phyloP scores from a whole-genome alignment of 1,284 basidiomycete species.

The Megacollybia platyphylla region DNA sequence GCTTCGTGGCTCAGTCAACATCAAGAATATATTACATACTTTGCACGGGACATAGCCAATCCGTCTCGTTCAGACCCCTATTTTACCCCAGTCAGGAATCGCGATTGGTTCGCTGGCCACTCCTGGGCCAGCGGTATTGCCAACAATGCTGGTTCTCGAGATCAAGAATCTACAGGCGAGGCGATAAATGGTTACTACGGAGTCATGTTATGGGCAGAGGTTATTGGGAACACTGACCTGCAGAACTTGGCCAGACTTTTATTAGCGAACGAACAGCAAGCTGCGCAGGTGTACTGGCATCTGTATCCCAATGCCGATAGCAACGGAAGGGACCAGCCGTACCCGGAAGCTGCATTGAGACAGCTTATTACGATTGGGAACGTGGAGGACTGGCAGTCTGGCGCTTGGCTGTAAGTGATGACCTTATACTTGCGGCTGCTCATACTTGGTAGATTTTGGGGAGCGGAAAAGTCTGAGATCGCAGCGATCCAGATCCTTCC shows the following conservation, averaged over 20 bases:
- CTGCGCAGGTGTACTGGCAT: constrained; percentile 21
- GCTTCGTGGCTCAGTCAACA: constrained; percentile 13
- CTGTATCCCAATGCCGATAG: constrained; percentile 16
- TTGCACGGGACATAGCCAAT: constrained; percentile 20
- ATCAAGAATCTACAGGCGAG: constrained; percentile 20
- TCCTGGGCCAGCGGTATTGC: constrained; percentile 23
- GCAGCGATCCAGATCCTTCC: constrained; percentile 22
- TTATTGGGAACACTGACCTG: constrained; percentile 16
- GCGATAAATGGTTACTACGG: constrained; percentile 22
- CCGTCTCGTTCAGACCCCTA: constrained; percentile 17
- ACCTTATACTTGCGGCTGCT: not conserved
- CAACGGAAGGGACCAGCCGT: constrained; percentile 19
- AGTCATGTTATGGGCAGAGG: constrained; percentile 15
- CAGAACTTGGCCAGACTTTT: constrained; percentile 18
- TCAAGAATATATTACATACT: constrained; percentile 13
- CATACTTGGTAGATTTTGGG: constrained; percentile 17
- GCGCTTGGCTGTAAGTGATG: constrained; percentile 19
- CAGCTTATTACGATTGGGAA: constrained; percentile 20
- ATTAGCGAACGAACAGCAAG: constrained; percentile 20
- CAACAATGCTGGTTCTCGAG: constrained; percentile 19
- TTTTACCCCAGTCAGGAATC: constrained; percentile 18
- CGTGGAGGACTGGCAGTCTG: constrained; percentile 19
- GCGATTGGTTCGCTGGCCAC: constrained; percentile 22
- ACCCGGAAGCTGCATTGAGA: constrained; percentile 18
- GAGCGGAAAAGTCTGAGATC: constrained; percentile 18